Percentiles rank a stretch among this genome's conserved stretches.
phyloP scores from a whole-genome alignment of 768 basidiomycete genomes.

The Cubamyces lactineus region DNA sequence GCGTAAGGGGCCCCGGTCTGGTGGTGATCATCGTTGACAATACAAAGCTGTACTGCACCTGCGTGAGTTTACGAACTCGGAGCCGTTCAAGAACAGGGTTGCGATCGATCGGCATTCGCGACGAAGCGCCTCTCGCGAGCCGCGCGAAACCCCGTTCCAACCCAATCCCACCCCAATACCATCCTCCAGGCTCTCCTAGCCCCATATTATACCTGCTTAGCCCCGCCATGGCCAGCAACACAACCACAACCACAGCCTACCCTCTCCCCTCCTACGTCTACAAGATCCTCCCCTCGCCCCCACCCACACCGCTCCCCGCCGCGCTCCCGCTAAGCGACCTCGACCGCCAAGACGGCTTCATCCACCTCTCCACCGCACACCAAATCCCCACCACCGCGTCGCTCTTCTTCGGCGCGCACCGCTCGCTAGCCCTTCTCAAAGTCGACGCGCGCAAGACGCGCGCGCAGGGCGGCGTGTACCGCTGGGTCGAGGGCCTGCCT shows the following conservation, averaged over 20 bases:
- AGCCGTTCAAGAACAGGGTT: too few relatives aligned
- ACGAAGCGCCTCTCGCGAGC: too few relatives aligned
- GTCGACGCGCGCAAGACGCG: conserved; percentile 29
- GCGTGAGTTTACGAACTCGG: too few relatives aligned
- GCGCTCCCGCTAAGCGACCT: conserved; percentile 43
- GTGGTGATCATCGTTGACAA: too few relatives aligned
- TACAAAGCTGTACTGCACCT: too few relatives aligned
- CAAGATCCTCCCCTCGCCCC: conserved; percentile 58
- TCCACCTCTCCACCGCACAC: conserved; percentile 47
- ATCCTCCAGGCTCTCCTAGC: too few relatives aligned
- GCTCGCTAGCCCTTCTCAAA: conserved; percentile 33
- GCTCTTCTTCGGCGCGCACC: conserved; percentile 41
- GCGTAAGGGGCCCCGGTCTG: too few relatives aligned
- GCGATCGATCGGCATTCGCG: too few relatives aligned
- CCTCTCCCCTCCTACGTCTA: conserved; percentile 56
- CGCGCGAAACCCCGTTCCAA: too few relatives aligned
- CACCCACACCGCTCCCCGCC: conserved; percentile 39
- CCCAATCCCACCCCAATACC: too few relatives aligned
- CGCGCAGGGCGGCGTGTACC: conserved; percentile 27
- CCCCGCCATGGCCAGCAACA: not conserved
- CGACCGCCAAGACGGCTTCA: conserved; percentile 48
- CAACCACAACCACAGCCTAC: not conserved
- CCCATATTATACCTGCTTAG: too few relatives aligned
- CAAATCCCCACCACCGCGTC: conserved; percentile 44
- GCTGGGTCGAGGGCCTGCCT: conserved; percentile 34